Base-by-base conservation (phyloP, 108 stramenopile species). In the Cyclotella sp. region DNA sequence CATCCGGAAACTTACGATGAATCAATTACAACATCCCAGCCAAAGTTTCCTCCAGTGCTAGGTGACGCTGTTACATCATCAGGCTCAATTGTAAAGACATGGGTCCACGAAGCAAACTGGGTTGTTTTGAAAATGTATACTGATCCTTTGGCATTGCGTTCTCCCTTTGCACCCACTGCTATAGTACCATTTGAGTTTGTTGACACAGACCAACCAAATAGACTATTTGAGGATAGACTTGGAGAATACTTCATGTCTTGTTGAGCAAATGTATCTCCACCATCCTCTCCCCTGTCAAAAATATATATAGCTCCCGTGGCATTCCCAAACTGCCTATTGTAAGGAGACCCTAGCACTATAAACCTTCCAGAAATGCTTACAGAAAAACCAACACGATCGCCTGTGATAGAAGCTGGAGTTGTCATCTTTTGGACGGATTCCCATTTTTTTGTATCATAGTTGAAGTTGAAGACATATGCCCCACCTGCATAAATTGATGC, bases 181-280 rank as follows among this genome's bases (percentile, higher is more conserved):
- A 72, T 46, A 22, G 27, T 30, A 16, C 70, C 70, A 46, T 44
- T 45, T 59, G 27, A 9, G 28, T 72, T 72, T 10, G 34, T 30
- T 7, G 70, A 55, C 29, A 72, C 70, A 60, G 70, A 72, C 70
- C 70, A 72, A n/a, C 70, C 70, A 60, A 72, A 72, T 9, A 55
- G 29, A 30, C 24, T 19, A 52, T 51, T 72, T 1, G 43, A 9
- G 19, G 43, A 16, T 28, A 30, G 53, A 9, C 3, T 60, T 12
- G 70, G 70, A 28, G 9, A n/a, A 26, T 46, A 72, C 9, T 45
- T 39, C 3, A 18, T 46, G 6, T 21, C 27, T 7, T 46, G 26
- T 19, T 46, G 58, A 18, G 70, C 60, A 46, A 72, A 72, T 46
- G 70, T 60, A 46, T 72, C 29, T 11, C 58, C 44, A 46, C 27